Percentiles rank a stretch among this genome's conserved stretches.
Conservation (phyloP, 371 early-diverging fungal genomes). For the Zychaea mexicana region DNA sequence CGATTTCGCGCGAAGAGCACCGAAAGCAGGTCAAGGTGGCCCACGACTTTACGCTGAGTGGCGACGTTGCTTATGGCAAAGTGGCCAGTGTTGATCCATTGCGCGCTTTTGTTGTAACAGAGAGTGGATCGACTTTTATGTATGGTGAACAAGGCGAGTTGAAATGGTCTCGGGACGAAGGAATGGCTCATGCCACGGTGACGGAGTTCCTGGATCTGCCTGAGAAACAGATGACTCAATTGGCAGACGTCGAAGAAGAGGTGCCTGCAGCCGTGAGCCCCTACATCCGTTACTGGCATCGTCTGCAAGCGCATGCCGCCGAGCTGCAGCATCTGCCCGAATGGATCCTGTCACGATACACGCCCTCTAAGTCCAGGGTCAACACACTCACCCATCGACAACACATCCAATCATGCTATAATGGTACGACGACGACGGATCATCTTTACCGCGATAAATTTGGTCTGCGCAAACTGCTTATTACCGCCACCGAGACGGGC, state of each 20-base stretch:
- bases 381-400: background rate
- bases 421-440: constrained; percentile 7
- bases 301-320: constrained; percentile 55
- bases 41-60: constrained; percentile 45
- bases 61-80: constrained; percentile 36
- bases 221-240: constrained; percentile 72
- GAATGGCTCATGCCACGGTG: constrained; percentile 69
- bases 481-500: constrained; percentile 78
- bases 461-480: constrained; percentile 83
- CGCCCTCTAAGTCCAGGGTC: background rate
- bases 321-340: constrained; percentile 46
- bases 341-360: constrained; percentile 22
- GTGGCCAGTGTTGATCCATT: constrained; percentile 22
- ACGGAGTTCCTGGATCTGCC: constrained; percentile 85
- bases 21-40: background rate
- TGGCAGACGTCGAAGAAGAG: constrained; percentile 64
- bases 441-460: constrained; percentile 72
- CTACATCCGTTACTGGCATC: constrained; percentile 70
- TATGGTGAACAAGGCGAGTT: constrained; percentile 35
- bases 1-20: background rate
- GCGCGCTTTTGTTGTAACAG: constrained; percentile 45
- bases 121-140: constrained; percentile 62
- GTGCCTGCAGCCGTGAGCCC: constrained; percentile 42
- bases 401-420: constrained; percentile 36
- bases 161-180: constrained; percentile 86